Evolutionary conservation across 2,329 filamentous ascomycete genomes (phyloP).

Genomic region (Monosporascus sp.): DNA sequence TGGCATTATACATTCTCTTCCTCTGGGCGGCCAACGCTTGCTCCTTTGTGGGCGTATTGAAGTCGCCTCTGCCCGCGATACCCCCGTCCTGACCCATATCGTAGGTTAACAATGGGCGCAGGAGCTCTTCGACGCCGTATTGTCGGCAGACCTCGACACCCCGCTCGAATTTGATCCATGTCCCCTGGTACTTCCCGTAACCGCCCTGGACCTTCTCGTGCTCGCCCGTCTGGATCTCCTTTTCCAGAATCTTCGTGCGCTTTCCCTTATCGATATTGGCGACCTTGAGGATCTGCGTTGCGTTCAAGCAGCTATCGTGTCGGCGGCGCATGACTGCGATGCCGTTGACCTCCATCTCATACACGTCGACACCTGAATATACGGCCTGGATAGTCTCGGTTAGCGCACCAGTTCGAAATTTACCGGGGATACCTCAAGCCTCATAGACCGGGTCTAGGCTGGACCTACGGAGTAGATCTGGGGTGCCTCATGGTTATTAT

Average conservation of each 20-base stretch:
- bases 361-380: conserved; percentile 93
- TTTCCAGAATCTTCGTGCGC: conserved; percentile 94
- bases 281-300: conserved; percentile 96
- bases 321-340: conserved; percentile 94
- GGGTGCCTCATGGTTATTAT: conserved; percentile 33
- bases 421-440: background rate
- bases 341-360: conserved; percentile 95
- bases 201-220: conserved; percentile 98
- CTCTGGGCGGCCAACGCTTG: conserved; percentile 95
- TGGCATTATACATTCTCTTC: conserved; percentile 83
- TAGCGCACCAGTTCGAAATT: conserved; percentile 8
- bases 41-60: conserved; percentile 96
- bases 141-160: conserved; percentile 87
- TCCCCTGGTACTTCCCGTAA: conserved; percentile 98
- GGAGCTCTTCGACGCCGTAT: conserved; percentile 69
- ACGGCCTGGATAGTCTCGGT: conserved; percentile 53
- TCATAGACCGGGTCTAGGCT: background rate
- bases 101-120: conserved; percentile 71
- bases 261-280: conserved; percentile 97
- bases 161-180: conserved; percentile 93
- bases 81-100: conserved; percentile 75
- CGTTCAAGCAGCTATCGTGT: conserved; percentile 94
- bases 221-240: conserved; percentile 92
- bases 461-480: conserved; percentile 58
- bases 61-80: conserved; percentile 63